phyloP scores from a whole-genome alignment of 169 alveolate species.

The Babesia bigemina region DNA sequence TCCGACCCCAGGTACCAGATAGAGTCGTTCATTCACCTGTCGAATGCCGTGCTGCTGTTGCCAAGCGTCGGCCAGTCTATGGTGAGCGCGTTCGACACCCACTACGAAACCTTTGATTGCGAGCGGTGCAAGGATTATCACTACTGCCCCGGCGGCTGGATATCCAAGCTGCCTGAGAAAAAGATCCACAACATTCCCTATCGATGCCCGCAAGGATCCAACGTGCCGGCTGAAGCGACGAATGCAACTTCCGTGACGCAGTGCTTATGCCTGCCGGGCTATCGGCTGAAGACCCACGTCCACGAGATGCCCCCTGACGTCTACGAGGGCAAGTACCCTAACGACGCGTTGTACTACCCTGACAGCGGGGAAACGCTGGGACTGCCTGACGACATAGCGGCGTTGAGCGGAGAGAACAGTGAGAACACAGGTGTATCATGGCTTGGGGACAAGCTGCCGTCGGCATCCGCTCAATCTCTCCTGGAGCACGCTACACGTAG shows the following conservation, averaged over 20 bases:
- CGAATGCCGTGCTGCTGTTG: conserved; percentile 21
- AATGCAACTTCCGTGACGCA: conserved; percentile 69
- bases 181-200: conserved; percentile 75
- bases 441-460: background rate
- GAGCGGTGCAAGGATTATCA: conserved; percentile 51
- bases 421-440: background rate
- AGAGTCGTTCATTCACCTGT: conserved; percentile 43
- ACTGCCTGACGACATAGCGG: conserved; percentile 61
- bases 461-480: background rate
- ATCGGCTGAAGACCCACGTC: conserved; percentile 36
- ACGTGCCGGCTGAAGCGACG: conserved; percentile 70
- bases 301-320: background rate
- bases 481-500: background rate
- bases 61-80: conserved; percentile 18
- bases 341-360: conserved; percentile 25
- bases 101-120: conserved; percentile 19
- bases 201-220: conserved; percentile 76
- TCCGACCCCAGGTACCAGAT: background rate
- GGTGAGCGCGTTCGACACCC: background rate
- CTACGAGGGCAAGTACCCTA: conserved; percentile 36
- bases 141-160: conserved; percentile 72
- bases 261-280: conserved; percentile 77
- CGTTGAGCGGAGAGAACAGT: background rate
- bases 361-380: conserved; percentile 24
- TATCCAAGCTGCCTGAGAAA: conserved; percentile 24